Evolutionary conservation across 176 grass and related monocot species (phyloP).

Genomic region (Puya raimondii): DNA sequence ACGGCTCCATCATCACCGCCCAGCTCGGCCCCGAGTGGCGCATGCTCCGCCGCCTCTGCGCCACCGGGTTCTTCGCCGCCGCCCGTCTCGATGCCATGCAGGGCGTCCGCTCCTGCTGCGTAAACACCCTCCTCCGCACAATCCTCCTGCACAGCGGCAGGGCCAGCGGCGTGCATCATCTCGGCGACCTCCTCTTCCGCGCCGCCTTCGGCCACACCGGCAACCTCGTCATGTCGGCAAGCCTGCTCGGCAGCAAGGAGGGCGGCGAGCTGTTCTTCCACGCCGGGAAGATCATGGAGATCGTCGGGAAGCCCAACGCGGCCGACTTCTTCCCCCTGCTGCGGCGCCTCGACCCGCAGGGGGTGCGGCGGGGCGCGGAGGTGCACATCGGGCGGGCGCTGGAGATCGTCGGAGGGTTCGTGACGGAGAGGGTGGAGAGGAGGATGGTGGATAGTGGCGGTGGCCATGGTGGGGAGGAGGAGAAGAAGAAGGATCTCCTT

Average conservation of each 20-base stretch:
- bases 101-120: not conserved
- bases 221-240: conserved; percentile 4
- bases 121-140: not conserved
- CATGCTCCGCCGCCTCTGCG: conserved; percentile 10
- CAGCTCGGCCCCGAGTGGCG: conserved; percentile 11
- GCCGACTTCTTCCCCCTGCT: conserved; percentile 2
- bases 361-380: not conserved
- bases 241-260: not conserved
- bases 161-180: not conserved
- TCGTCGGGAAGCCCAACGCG: conserved; percentile 4
- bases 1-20: conserved; percentile 12
- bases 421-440: conserved; percentile 1
- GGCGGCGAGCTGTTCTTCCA: conserved; percentile 2
- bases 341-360: conserved; percentile 1
- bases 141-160: not conserved
- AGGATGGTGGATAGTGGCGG: not conserved
- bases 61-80: conserved; percentile 11
- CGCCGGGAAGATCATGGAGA: conserved; percentile 9
- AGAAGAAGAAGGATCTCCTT: conserved; percentile 17
- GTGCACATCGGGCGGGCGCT: not conserved
- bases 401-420: not conserved
- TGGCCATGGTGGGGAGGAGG: not conserved
- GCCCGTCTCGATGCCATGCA: conserved; percentile 8
- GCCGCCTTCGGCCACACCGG: conserved; percentile 8
- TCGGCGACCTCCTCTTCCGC: conserved; percentile 1